Evolutionary conservation across 2,329 filamentous ascomycete genomes (phyloP).

Genomic region (Nannizziopsis barbatae): DNA sequence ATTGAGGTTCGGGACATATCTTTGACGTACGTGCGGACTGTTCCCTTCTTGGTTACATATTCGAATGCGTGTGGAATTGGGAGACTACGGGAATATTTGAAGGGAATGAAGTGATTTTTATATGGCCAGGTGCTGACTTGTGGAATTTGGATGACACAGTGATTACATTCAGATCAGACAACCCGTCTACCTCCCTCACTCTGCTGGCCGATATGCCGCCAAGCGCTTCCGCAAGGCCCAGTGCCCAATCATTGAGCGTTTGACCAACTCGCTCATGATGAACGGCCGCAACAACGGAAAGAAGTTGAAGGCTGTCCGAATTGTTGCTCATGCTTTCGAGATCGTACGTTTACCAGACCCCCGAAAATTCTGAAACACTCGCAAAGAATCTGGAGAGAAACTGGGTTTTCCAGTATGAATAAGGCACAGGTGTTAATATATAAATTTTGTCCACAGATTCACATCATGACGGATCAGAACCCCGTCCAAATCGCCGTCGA

Average conservation of each 20-base stretch:
- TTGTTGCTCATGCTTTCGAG: constrained; percentile 97
- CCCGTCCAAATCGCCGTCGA: constrained; percentile 99
- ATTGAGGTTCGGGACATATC: constrained; percentile 99
- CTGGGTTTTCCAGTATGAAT: neutral
- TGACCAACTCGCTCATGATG: constrained; percentile 99
- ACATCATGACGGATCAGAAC: constrained; percentile 99
- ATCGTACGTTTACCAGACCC: constrained; percentile 59
- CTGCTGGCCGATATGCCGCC: constrained; percentile 92
- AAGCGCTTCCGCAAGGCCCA: constrained; percentile 99
- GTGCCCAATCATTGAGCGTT: constrained; percentile 99
- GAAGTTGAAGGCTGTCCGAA: constrained; percentile 99
- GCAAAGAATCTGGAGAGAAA: neutral
- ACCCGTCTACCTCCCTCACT: constrained; percentile 98
- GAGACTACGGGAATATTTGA: neutral
- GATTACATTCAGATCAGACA: constrained; percentile 99
- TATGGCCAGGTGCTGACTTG: neutral
- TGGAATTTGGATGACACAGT: constrained; percentile 42
- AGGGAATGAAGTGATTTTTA: neutral
- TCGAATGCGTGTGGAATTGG: neutral
- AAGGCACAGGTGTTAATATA: neutral
- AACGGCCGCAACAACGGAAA: constrained; percentile 99
- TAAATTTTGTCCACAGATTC: constrained; percentile 52
- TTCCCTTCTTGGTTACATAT: neutral
- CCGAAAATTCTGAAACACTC: neutral
- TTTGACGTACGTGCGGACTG: constrained; percentile 68